These are phyloP conservation scores for Strigomonas galati DNA, from an alignment of 208 protist species.

Conservation along the genomic window DNA sequence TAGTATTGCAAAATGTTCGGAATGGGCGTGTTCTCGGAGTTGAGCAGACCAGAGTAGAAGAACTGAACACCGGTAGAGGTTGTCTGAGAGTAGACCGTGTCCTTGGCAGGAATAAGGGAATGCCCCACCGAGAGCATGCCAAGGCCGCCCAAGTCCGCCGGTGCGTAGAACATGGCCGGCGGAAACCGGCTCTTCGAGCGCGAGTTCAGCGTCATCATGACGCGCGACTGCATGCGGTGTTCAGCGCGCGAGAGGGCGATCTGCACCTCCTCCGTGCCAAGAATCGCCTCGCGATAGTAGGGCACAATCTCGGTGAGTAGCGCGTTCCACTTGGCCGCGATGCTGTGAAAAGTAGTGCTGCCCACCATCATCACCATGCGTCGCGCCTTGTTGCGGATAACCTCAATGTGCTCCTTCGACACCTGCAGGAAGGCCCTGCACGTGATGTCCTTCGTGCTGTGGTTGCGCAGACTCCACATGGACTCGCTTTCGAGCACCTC, in stretches of 20 bases:
- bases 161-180: conserved; percentile 99
- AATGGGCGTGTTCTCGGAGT: conserved; percentile 99
- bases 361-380: conserved; percentile 99
- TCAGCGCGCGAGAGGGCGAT: conserved; percentile 99
- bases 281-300: conserved; percentile 99
- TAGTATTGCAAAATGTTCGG: conserved; percentile 99
- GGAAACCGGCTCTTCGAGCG: conserved; percentile 99
- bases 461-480: conserved; percentile 99
- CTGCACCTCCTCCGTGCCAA: conserved; percentile 97
- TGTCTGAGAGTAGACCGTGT: conserved; percentile 98
- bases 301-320: conserved; percentile 99
- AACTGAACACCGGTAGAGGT: conserved; percentile 98
- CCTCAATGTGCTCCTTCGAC: conserved; percentile 91
- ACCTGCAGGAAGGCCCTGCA: conserved; percentile 99
- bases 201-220: conserved; percentile 99
- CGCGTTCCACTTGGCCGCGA: conserved; percentile 99
- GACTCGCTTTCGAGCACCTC: conserved; percentile 96
- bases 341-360: conserved; percentile 99
- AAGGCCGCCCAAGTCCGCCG: conserved; percentile 97
- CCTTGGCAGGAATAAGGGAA: conserved; percentile 99
- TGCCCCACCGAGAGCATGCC: conserved; percentile 99
- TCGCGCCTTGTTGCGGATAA: conserved; percentile 98
- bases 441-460: conserved; percentile 98
- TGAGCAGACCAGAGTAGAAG: conserved; percentile 98
- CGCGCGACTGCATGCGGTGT: conserved; percentile 99